A percentile compares a stretch with the other conserved stretches of the same genome.
These are phyloP conservation scores for Mortierella sp. DNA, from an alignment of 371 early-diverging fungal genomes.

Conservation along the genomic window DNA sequence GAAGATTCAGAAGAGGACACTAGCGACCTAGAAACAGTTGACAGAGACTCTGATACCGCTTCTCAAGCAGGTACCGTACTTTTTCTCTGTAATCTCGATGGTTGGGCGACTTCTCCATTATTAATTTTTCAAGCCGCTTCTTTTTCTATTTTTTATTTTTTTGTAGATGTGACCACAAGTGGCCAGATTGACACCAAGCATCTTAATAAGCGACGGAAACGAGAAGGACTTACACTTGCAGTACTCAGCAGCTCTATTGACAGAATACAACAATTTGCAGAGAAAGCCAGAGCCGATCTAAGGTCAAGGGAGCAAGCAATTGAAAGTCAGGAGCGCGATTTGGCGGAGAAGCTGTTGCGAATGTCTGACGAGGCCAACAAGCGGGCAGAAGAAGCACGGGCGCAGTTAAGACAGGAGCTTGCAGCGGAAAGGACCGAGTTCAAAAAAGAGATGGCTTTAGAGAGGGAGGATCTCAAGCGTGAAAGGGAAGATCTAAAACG, in stretches of 20 bases:
- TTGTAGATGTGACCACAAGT: background rate
- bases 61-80: conserved; percentile 4
- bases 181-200: too few species aligned
- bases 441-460: conserved; percentile 4
- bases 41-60: background rate
- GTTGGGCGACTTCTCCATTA: too few species aligned
- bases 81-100: too few species aligned
- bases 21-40: conserved; percentile 2
- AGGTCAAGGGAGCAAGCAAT: too few species aligned
- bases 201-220: too few species aligned
- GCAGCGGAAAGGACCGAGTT: background rate
- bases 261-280: too few species aligned
- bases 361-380: background rate
- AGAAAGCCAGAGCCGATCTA: too few species aligned
- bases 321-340: background rate
- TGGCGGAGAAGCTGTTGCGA: background rate
- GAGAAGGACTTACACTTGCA: too few species aligned
- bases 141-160: too few species aligned
- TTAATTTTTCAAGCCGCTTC: too few species aligned
- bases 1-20: conserved; percentile 8
- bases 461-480: background rate
- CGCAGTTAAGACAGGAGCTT: too few species aligned
- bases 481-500: background rate
- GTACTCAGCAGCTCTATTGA: too few species aligned
- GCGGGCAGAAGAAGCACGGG: background rate